Evolutionary conservation across 495 filamentous ascomycete species (phyloP).

Genomic region (Xylaria curta): DNA sequence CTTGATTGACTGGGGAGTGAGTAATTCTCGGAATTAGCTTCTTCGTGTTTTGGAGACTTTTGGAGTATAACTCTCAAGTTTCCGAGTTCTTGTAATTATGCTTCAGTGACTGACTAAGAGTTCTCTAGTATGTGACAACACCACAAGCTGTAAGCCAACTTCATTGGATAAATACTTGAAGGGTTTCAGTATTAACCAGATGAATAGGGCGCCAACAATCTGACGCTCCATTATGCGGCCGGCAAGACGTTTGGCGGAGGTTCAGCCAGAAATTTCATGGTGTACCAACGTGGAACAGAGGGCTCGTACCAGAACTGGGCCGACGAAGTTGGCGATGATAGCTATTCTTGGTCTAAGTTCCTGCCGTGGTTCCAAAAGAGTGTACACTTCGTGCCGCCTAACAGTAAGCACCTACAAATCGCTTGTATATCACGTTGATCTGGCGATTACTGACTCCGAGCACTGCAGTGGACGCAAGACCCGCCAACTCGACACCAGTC

Average conservation of each 20-base stretch:
- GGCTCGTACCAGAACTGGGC: constrained; percentile 55
- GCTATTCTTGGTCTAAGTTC: constrained; percentile 52
- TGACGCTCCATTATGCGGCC: constrained; percentile 46
- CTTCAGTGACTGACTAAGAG: neutral
- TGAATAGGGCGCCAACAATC: constrained; percentile 29
- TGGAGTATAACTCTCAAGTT: neutral
- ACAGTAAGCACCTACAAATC: constrained; percentile 17
- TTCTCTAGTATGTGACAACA: constrained; percentile 26
- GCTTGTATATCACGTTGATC: neutral
- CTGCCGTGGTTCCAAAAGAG: constrained; percentile 53
- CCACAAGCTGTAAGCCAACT: constrained; percentile 23
- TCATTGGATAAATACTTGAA: neutral
- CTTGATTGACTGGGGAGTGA: constrained; percentile 55
- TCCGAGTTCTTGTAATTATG: neutral
- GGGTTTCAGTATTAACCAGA: constrained; percentile 7
- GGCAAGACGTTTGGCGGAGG: constrained; percentile 54
- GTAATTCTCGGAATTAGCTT: neutral
- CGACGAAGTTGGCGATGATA: constrained; percentile 48
- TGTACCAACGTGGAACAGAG: constrained; percentile 48
- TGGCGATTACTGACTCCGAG: neutral
- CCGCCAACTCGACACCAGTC: constrained; percentile 35
- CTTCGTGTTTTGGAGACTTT: neutral
- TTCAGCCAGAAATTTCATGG: constrained; percentile 60
- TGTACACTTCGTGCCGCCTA: constrained; percentile 41
- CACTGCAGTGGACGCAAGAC: constrained; percentile 27